A percentile compares a stretch with the other conserved stretches of the same genome.
phyloP scores from a whole-genome alignment of 192 early-diverging fungal species.

The Umbelopsis ramanniana region DNA sequence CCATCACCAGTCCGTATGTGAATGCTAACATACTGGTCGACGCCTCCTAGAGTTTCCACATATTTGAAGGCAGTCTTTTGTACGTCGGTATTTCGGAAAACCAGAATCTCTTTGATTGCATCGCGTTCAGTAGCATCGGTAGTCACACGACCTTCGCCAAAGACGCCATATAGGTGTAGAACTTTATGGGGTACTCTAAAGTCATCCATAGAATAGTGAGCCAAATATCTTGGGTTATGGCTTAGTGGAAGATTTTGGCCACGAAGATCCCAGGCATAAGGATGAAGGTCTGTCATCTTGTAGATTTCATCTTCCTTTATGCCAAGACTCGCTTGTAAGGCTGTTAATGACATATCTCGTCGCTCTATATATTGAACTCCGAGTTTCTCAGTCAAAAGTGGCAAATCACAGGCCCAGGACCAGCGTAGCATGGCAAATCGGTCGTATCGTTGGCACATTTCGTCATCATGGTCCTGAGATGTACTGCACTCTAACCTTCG shows the following conservation, averaged over 20 bases:
- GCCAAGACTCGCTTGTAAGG: background rate
- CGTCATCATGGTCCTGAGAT: background rate
- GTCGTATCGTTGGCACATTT: background rate
- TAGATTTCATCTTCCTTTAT: background rate
- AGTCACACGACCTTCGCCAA: constrained; percentile 18
- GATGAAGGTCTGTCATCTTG: background rate
- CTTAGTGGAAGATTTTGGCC: background rate
- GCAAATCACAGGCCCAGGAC: constrained; percentile 12
- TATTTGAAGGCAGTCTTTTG: background rate
- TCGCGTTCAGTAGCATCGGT: background rate
- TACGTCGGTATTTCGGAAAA: background rate
- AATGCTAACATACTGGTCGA: background rate
- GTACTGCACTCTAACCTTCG: background rate
- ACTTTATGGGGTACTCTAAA: constrained; percentile 9
- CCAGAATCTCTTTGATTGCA: constrained; percentile 1
- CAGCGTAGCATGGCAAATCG: constrained; percentile 12
- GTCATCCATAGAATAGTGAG: background rate
- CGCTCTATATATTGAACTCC: constrained; percentile 12
- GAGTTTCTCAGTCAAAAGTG: background rate
- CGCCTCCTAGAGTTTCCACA: background rate
- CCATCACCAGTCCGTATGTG: constrained; percentile 13
- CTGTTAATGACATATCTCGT: background rate
- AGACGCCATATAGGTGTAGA: background rate
- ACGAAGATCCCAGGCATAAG: constrained; percentile 8
- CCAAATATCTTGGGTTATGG: constrained; percentile 9